Conservation (phyloP, 2,329 filamentous ascomycete species). For the Talaromyces sp. region DNA sequence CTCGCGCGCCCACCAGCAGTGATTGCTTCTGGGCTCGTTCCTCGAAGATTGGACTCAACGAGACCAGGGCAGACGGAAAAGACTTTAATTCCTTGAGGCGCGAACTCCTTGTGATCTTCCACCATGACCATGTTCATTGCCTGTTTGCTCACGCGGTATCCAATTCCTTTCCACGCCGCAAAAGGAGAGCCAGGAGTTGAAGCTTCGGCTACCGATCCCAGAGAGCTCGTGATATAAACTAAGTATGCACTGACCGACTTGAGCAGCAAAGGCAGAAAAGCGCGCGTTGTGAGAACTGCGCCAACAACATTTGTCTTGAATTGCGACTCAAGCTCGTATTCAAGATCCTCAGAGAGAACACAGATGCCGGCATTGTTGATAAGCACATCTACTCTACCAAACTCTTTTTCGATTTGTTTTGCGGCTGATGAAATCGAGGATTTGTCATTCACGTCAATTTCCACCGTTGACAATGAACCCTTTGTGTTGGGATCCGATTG, state of each 20-base stretch:
- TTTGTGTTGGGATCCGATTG: constrained; percentile 35
- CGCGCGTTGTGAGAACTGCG: constrained; percentile 40
- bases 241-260: constrained; percentile 14
- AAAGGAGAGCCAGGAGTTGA: background rate
- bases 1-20: constrained; percentile 26
- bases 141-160: constrained; percentile 40
- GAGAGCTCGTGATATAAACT: background rate
- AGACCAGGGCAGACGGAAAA: constrained; percentile 46
- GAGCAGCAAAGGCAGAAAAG: constrained; percentile 49
- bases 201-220: background rate
- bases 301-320: constrained; percentile 32
- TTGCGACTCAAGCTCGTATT: background rate
- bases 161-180: constrained; percentile 10
- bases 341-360: background rate
- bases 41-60: constrained; percentile 40
- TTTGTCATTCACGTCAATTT: constrained; percentile 53
- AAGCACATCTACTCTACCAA: constrained; percentile 47
- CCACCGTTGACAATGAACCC: constrained; percentile 43
- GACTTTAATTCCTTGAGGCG: constrained; percentile 47
- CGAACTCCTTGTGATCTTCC: constrained; percentile 39
- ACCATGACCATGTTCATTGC: constrained; percentile 48
- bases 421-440: constrained; percentile 46
- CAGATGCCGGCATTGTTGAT: constrained; percentile 53
- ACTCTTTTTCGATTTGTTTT: constrained; percentile 36
- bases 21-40: background rate